Conservation (phyloP, 1,139 yeast genomes). For the Dujonia santamariae region DNA sequence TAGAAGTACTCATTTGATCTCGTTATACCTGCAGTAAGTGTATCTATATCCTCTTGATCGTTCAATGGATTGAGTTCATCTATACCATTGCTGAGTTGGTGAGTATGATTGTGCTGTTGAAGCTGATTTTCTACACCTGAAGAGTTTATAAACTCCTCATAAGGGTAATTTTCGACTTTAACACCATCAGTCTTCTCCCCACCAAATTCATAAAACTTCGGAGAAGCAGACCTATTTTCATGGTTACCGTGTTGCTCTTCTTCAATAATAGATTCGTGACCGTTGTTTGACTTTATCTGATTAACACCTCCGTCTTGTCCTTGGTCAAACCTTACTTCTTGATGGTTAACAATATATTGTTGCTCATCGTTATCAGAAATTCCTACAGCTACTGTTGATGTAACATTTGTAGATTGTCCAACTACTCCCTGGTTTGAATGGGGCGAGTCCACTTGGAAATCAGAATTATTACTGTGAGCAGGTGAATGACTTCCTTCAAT, state of each 20-base stretch:
- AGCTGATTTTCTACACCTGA: constrained; percentile 11
- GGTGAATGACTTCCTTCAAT: too few species aligned
- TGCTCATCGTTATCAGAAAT: too few species aligned
- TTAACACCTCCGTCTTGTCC: too few species aligned
- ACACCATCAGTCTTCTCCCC: constrained; percentile 5
- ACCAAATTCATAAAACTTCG: constrained; percentile 11
- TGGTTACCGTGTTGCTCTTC: neutral
- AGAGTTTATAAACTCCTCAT: constrained; percentile 28
- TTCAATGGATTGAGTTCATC: constrained; percentile 28
- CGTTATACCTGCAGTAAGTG: constrained; percentile 30
- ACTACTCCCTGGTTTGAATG: too few species aligned
- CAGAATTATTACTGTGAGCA: too few species aligned
- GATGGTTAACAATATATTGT: too few species aligned
- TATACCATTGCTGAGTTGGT: constrained; percentile 11
- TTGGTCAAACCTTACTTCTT: too few species aligned
- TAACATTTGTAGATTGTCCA: too few species aligned
- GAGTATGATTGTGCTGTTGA: constrained; percentile 11
- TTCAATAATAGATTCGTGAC: neutral
- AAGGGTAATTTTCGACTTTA: constrained; percentile 19
- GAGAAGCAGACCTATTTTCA: constrained; percentile 10
- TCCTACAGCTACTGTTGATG: too few species aligned
- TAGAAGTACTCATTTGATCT: constrained; percentile 16
- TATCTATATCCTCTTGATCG: constrained; percentile 31
- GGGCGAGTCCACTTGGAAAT: too few species aligned
- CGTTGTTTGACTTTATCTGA: too few species aligned